Conservation (phyloP, 768 basidiomycete species). For the Auriscalpium vulgare region DNA sequence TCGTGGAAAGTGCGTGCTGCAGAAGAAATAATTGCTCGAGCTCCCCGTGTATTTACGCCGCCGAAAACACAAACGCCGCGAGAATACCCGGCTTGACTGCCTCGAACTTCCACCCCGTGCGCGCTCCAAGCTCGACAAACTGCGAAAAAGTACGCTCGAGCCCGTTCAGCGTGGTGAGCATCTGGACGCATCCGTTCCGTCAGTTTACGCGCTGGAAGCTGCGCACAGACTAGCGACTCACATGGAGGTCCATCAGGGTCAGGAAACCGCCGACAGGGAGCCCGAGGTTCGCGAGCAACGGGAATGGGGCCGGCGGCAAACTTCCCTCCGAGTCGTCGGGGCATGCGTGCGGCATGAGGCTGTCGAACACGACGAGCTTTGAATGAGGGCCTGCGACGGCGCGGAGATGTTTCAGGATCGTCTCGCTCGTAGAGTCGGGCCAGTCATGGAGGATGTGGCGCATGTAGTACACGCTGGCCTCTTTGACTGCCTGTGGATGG, state of each 20-base stretch:
- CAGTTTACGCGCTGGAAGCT: neutral
- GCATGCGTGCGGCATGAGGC: slow-evolving; percentile 12
- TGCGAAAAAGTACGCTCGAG: slow-evolving; percentile 23
- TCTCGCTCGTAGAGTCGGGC: slow-evolving; percentile 6
- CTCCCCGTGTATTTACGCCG: neutral
- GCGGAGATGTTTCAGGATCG: slow-evolving; percentile 17
- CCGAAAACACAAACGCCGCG: neutral
- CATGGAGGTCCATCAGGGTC: neutral
- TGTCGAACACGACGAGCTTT: slow-evolving; percentile 19
- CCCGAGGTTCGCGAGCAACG: slow-evolving; percentile 8
- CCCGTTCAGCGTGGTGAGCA: slow-evolving; percentile 3
- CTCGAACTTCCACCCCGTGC: too few species aligned
- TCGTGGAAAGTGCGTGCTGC: too few species aligned
- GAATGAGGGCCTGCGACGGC: slow-evolving; percentile 14
- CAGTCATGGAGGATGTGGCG: slow-evolving; percentile 21
- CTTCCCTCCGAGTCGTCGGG: neutral
- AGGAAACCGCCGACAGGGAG: neutral
- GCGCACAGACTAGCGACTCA: neutral
- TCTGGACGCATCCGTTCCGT: neutral
- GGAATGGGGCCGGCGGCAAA: neutral
- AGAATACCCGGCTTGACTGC: neutral
- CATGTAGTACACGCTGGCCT: slow-evolving; percentile 17
- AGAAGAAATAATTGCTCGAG: too few species aligned
- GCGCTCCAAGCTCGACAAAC: slow-evolving; percentile 14
- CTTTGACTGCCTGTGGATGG: slow-evolving; percentile 14